Conservation (phyloP, 208 protist species). For the Eutreptiella sp. region DNA sequence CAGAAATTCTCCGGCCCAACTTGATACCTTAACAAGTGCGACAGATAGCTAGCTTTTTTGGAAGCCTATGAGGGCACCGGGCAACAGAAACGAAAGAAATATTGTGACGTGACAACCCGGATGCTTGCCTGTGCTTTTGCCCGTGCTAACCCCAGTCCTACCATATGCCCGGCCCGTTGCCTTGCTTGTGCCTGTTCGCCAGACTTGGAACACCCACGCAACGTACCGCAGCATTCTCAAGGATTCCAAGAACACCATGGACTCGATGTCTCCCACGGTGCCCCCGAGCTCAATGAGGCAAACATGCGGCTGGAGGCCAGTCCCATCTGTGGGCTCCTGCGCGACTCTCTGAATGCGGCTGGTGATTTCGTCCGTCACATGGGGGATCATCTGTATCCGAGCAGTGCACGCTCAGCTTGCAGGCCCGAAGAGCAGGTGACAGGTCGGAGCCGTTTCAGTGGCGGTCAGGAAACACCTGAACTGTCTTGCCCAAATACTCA, state of each 20-base stretch:
- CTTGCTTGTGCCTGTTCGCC: no score
- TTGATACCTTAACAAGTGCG: constrained; percentile 68
- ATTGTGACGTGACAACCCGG: no score
- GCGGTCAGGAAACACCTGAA: constrained; percentile 79
- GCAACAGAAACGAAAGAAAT: no score
- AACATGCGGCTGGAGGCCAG: constrained; percentile 71
- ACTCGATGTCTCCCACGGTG: constrained; percentile 99
- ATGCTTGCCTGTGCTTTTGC: no score
- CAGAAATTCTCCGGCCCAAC: constrained; percentile 73
- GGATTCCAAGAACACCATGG: constrained; percentile 96
- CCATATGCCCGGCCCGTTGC: no score
- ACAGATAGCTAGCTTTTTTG: no score
- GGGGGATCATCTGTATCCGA: no score
- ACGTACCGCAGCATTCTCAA: constrained; percentile 85
- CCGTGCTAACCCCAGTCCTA: no score
- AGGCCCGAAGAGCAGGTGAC: no score
- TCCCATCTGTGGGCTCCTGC: constrained; percentile 65
- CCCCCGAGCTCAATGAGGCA: constrained; percentile 96
- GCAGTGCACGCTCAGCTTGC: background rate
- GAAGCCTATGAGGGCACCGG: no score
- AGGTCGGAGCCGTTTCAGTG: no score
- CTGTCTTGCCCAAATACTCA: constrained; percentile 98
- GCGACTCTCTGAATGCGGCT: constrained; percentile 76
- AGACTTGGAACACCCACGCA: no score
- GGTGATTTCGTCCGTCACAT: constrained; percentile 84